These are phyloP conservation scores for Acaromyces ingoldii DNA, from an alignment of 1,284 basidiomycete genomes.

Conservation along the genomic window DNA sequence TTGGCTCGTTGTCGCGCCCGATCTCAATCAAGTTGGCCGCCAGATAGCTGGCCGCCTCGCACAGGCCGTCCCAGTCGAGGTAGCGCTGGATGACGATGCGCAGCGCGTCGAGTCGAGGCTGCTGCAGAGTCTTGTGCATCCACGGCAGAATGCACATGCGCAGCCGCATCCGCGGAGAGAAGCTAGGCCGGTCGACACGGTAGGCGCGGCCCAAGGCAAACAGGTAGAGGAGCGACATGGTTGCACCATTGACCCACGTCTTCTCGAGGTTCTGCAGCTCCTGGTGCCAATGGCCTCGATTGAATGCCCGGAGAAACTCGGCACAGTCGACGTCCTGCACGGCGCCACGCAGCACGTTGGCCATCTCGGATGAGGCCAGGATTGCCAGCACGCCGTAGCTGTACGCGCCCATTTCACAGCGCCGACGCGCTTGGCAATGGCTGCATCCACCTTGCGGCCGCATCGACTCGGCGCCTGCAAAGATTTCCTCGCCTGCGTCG, in stretches of 20 bases:
- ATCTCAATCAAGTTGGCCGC: no score
- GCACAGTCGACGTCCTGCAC: not conserved
- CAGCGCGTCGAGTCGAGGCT: no score
- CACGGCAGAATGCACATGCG: no score
- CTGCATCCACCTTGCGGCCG: no score
- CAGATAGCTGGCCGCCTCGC: not conserved
- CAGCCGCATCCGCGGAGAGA: no score
- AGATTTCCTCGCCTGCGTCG: no score
- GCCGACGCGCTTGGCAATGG: no score
- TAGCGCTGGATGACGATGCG: no score
- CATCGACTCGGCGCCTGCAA: no score
- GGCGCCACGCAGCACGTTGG: not conserved
- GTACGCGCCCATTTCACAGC: no score
- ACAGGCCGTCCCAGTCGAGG: not conserved
- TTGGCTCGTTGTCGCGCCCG: no score
- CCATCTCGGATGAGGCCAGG: not conserved
- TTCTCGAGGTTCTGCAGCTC: not conserved
- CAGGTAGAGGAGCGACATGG: not conserved
- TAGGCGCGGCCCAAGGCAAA: not conserved
- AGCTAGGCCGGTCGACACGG: not conserved
- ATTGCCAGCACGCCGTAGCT: no score
- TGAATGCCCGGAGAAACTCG: not conserved
- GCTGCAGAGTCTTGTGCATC: not conserved
- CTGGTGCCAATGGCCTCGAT: not conserved
- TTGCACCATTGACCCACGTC: not conserved